phyloP scores from a whole-genome alignment of 202 grass and related monocot genomes.

The Setaria italica region DNA sequence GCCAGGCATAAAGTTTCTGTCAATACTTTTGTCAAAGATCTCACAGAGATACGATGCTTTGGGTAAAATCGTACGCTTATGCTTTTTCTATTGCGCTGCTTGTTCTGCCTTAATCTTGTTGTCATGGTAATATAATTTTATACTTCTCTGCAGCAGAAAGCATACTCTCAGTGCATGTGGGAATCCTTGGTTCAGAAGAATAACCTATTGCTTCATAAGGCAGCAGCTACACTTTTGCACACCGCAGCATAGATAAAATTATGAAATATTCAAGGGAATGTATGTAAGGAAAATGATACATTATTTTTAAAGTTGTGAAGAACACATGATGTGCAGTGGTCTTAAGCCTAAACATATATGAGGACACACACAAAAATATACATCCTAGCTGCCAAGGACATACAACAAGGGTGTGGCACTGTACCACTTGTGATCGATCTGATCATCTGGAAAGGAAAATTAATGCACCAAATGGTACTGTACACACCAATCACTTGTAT shows the following conservation, averaged over 20 bases:
- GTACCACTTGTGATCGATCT: slow-evolving; percentile 28
- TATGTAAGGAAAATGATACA: not conserved
- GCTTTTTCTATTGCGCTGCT: slow-evolving; percentile 47
- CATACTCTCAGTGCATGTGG: slow-evolving; percentile 37
- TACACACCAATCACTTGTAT: slow-evolving; percentile 31
- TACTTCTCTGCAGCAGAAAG: slow-evolving; percentile 2
- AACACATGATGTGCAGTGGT: not conserved
- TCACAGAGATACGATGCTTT: slow-evolving; percentile 62
- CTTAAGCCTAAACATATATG: not conserved
- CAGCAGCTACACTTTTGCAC: slow-evolving; percentile 12
- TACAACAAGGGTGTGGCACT: slow-evolving; percentile 43
- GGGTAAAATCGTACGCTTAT: slow-evolving; percentile 39
- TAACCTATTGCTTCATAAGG: slow-evolving; percentile 24
- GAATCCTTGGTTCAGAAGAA: slow-evolving; percentile 40
- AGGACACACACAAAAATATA: slow-evolving; percentile 7
- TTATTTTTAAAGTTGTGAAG: not conserved
- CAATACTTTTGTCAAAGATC: slow-evolving; percentile 61
- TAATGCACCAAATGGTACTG: slow-evolving; percentile 43
- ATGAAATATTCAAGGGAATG: not conserved
- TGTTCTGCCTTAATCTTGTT: slow-evolving; percentile 18
- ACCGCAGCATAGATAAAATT: not conserved
- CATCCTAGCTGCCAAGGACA: slow-evolving; percentile 40
- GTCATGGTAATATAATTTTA: slow-evolving; percentile 14
- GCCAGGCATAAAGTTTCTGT: slow-evolving; percentile 49
- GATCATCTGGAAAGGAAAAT: slow-evolving; percentile 13